A percentile compares a stretch with the other conserved stretches of the same genome.
These are phyloP conservation scores for Russula sp. DNA, from an alignment of 768 basidiomycete species.

Conservation along the genomic window DNA sequence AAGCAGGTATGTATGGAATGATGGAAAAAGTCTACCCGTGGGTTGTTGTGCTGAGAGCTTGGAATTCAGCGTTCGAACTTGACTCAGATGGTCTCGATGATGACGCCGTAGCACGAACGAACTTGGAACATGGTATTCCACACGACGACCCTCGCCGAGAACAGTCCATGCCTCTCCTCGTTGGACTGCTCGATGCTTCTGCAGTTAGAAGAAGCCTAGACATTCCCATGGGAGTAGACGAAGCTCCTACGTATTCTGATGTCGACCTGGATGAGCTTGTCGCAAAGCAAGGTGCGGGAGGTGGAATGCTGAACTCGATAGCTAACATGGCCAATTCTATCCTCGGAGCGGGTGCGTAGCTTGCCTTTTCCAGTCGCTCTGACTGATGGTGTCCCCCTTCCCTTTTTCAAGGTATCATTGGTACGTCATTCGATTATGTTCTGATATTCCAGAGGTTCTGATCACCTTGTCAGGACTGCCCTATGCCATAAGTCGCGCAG, in stretches of 20 bases:
- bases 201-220: slow-evolving; percentile 50
- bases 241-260: slow-evolving; percentile 29
- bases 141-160: slow-evolving; percentile 36
- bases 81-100: slow-evolving; percentile 80
- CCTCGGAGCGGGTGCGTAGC: slow-evolving; percentile 71
- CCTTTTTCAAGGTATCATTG: slow-evolving; percentile 54
- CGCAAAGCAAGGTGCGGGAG: slow-evolving; percentile 57
- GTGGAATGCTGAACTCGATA: slow-evolving; percentile 70
- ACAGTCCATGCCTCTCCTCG: slow-evolving; percentile 66
- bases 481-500: slow-evolving; percentile 91
- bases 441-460: background rate
- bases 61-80: slow-evolving; percentile 63
- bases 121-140: slow-evolving; percentile 28
- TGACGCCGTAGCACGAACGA: slow-evolving; percentile 27
- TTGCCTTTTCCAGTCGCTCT: slow-evolving; percentile 12
- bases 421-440: slow-evolving; percentile 31
- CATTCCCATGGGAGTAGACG: slow-evolving; percentile 35
- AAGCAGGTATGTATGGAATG: slow-evolving; percentile 54
- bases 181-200: slow-evolving; percentile 67
- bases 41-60: slow-evolving; percentile 1
- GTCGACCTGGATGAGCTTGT: slow-evolving; percentile 69
- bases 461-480: slow-evolving; percentile 58
- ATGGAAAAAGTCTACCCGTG: background rate
- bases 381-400: background rate
- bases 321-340: slow-evolving; percentile 97